Conservation (phyloP, 2,329 filamentous ascomycete genomes). For the Huntiella moniliformis region DNA sequence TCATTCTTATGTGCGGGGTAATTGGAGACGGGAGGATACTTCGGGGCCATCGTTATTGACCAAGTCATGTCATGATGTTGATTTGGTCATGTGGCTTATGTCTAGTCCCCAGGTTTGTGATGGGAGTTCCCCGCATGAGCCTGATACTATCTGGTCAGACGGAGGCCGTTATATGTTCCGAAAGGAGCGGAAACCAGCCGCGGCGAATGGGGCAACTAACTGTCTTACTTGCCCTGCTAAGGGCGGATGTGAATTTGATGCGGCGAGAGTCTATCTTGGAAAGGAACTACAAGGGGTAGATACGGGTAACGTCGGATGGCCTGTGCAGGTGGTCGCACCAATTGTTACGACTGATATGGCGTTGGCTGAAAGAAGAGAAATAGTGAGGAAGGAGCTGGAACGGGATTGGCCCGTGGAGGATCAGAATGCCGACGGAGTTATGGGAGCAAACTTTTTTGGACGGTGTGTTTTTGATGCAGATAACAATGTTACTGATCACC, state of each 20-base stretch:
- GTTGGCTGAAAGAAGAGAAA: slow-evolving; percentile 21
- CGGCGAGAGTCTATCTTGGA: slow-evolving; percentile 64
- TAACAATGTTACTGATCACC: slow-evolving; percentile 88
- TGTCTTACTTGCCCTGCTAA: slow-evolving; percentile 53
- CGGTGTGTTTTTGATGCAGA: slow-evolving; percentile 89
- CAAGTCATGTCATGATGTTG: slow-evolving; percentile 92
- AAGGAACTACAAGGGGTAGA: slow-evolving; percentile 39
- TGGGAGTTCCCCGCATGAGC: slow-evolving; percentile 44
- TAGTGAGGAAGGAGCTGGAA: slow-evolving; percentile 16
- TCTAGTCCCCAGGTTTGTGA: slow-evolving; percentile 43
- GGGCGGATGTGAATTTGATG: slow-evolving; percentile 61
- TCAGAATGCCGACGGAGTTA: slow-evolving; percentile 22
- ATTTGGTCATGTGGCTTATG: slow-evolving; percentile 79
- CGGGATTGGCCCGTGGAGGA: slow-evolving; percentile 15
- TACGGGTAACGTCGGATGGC: slow-evolving; percentile 56
- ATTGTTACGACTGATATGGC: slow-evolving; percentile 67
- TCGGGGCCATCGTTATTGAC: slow-evolving; percentile 72
- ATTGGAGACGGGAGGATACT: slow-evolving; percentile 69
- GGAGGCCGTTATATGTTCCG: slow-evolving; percentile 67
- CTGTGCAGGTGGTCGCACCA: slow-evolving; percentile 71
- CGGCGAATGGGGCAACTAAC: slow-evolving; percentile 63
- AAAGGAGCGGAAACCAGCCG: slow-evolving; percentile 52
- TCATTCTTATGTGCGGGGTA: slow-evolving; percentile 79
- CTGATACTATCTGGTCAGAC: slow-evolving; percentile 53
- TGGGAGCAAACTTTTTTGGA: slow-evolving; percentile 57